Conservation (phyloP, 2,329 filamentous ascomycete species). For the Metarhizium brunneum region DNA sequence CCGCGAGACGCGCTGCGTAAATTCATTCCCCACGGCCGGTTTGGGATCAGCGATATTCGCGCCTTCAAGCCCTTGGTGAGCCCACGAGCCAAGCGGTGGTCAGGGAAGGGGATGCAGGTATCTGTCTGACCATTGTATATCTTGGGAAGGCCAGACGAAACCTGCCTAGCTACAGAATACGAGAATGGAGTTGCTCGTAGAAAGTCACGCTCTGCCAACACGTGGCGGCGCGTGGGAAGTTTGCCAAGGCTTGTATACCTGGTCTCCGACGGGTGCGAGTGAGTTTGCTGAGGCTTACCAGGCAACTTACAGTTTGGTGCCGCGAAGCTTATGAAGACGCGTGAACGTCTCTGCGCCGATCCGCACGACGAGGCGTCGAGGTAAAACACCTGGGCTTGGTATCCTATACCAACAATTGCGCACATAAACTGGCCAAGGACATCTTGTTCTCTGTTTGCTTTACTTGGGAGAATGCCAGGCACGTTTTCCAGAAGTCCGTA, state of each 20-base stretch:
- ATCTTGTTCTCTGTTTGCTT: conserved; percentile 41
- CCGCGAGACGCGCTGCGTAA: conserved; percentile 37
- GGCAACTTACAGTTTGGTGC: conserved; percentile 55
- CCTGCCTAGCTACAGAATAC: conserved; percentile 43
- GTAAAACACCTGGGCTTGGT: conserved; percentile 60
- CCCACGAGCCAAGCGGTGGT: conserved; percentile 49
- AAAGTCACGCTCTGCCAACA: conserved; percentile 43
- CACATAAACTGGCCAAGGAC: conserved; percentile 67
- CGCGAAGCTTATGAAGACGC: conserved; percentile 64
- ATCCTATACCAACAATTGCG: conserved; percentile 65
- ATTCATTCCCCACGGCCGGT: conserved; percentile 43
- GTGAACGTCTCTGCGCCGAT: conserved; percentile 53
- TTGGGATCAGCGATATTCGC: conserved; percentile 51
- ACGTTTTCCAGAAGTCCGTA: conserved; percentile 77
- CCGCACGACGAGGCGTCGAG: conserved; percentile 63
- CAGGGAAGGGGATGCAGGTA: conserved; percentile 55
- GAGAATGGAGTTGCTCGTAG: conserved; percentile 46
- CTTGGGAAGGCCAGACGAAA: conserved; percentile 48
- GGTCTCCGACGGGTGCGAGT: conserved; percentile 43
- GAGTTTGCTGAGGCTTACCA: conserved; percentile 46
- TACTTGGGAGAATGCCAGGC: conserved; percentile 47
- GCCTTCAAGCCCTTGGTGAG: conserved; percentile 28
- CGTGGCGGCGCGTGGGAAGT: conserved; percentile 49
- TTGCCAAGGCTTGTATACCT: conserved; percentile 38
- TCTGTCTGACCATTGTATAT: conserved; percentile 54